Percentiles rank a stretch among this genome's conserved stretches.
Conservation (phyloP, 768 basidiomycete genomes). For the Porpolomopsis calyptriformis region DNA sequence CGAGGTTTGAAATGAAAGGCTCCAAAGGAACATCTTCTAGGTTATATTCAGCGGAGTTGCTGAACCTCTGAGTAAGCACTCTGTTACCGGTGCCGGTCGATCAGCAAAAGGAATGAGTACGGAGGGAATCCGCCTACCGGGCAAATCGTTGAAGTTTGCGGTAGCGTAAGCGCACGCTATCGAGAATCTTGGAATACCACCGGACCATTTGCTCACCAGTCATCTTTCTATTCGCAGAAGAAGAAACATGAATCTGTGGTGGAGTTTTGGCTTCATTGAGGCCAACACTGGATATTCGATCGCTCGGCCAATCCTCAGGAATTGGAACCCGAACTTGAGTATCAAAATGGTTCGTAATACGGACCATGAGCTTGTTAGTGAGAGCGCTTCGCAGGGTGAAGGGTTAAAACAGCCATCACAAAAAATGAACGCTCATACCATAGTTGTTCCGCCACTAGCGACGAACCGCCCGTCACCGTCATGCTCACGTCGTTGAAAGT, state of each 20-base stretch:
- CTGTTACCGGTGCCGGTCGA: slow-evolving; percentile 23
- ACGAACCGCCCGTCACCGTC: slow-evolving; percentile 76
- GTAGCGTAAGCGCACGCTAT: slow-evolving; percentile 83
- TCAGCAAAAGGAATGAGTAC: slow-evolving; percentile 4
- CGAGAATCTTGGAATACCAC: slow-evolving; percentile 91
- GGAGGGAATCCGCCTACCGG: slow-evolving; percentile 38
- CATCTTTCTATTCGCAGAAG: slow-evolving; percentile 43
- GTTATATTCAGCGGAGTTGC: slow-evolving; percentile 86
- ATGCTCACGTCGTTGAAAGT: slow-evolving; percentile 90
- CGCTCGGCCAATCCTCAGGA: slow-evolving; percentile 24
- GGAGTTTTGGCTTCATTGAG: slow-evolving; percentile 21
- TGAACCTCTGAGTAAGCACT: slow-evolving; percentile 74
- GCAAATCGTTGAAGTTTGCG: slow-evolving; percentile 92
- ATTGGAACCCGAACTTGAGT: slow-evolving; percentile 77
- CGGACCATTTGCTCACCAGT: slow-evolving; percentile 68
- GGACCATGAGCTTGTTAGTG: slow-evolving; percentile 85
- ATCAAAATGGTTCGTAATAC: slow-evolving; percentile 90
- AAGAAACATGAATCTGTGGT: slow-evolving; percentile 24
- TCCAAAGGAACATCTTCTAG: slow-evolving; percentile 67
- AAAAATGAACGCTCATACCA: slow-evolving; percentile 46
- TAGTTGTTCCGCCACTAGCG: slow-evolving; percentile 89
- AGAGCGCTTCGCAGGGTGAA: slow-evolving; percentile 49
- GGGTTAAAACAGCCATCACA: not conserved
- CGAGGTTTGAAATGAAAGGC: slow-evolving; percentile 67
- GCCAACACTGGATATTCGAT: slow-evolving; percentile 12